These are phyloP conservation scores for Phytophthora rubi DNA, from an alignment of 352 stramenopile genomes.

Conservation along the genomic window DNA sequence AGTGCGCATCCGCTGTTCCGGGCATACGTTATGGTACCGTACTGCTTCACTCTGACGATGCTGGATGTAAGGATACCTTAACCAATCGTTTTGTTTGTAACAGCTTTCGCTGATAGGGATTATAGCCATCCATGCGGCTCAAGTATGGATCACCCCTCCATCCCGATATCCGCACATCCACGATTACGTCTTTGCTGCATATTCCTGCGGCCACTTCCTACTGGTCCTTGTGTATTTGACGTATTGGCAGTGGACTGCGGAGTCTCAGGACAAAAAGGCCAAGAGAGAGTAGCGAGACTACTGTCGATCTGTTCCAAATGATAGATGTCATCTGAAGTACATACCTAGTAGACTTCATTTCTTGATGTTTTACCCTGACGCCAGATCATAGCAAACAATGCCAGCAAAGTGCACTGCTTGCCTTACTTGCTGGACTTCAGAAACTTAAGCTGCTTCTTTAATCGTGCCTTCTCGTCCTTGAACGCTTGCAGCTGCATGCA, in stretches of 20 bases:
- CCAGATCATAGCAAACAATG: conserved; percentile 2
- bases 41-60: conserved; percentile 1
- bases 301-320: conserved; percentile 10
- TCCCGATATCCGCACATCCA: conserved; percentile 81
- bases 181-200: conserved; percentile 85
- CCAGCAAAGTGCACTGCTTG: conserved; percentile 10
- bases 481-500: conserved; percentile 71
- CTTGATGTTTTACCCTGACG: conserved; percentile 9
- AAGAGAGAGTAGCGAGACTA: conserved; percentile 48
- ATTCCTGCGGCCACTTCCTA: conserved; percentile 82
- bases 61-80: not conserved
- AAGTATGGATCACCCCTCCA: conserved; percentile 54
- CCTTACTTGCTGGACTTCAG: conserved; percentile 68
- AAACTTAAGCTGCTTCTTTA: conserved; percentile 89
- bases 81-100: conserved; percentile 9
- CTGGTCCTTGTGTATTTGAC: conserved; percentile 78
- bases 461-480: conserved; percentile 84
- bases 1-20: conserved; percentile 40
- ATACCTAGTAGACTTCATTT: conserved; percentile 18
- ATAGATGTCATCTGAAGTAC: conserved; percentile 17
- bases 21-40: conserved; percentile 60
- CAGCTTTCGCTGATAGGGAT: conserved; percentile 69
- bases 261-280: conserved; percentile 29
- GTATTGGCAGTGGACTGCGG: conserved; percentile 84
- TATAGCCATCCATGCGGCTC: conserved; percentile 59